These are phyloP conservation scores for Skeletonema marinoi DNA, from an alignment of 108 stramenopile species.

Conservation along the genomic window DNA sequence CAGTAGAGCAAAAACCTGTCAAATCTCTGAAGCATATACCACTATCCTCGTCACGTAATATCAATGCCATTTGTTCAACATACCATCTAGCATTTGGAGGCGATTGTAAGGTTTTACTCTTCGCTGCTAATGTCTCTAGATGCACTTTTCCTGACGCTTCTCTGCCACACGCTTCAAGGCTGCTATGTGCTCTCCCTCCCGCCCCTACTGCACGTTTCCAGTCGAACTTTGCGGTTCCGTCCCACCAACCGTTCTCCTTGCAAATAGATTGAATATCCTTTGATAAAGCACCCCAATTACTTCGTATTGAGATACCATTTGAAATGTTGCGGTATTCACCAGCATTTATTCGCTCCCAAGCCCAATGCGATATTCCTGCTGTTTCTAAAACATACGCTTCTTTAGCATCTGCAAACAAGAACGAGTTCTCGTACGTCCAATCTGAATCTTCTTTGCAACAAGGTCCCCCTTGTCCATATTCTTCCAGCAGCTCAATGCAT, in stretches of 20 bases:
- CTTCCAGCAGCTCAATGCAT: slow-evolving; percentile 52
- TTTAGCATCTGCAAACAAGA: slow-evolving; percentile 53
- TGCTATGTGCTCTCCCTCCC: slow-evolving; percentile 8
- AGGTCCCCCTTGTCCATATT: slow-evolving; percentile 66
- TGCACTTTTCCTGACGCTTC: slow-evolving; percentile 10
- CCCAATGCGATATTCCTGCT: slow-evolving; percentile 60
- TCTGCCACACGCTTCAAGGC: slow-evolving; percentile 17
- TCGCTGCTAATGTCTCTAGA: slow-evolving; percentile 2
- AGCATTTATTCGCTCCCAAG: slow-evolving; percentile 34
- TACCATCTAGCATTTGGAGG: slow-evolving; percentile 14
- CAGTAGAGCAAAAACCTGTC: slow-evolving; percentile 18
- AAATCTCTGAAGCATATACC: slow-evolving; percentile 24
- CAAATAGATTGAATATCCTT: slow-evolving; percentile 40
- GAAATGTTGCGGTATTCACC: slow-evolving; percentile 57
- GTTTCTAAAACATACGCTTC: slow-evolving; percentile 68
- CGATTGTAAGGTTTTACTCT: slow-evolving; percentile 4
- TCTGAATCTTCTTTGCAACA: slow-evolving; percentile 58
- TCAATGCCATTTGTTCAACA: slow-evolving; percentile 12
- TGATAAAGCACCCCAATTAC: slow-evolving; percentile 50
- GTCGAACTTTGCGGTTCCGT: slow-evolving; percentile 34
- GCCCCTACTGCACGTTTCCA: slow-evolving; percentile 15
- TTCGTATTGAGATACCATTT: slow-evolving; percentile 56
- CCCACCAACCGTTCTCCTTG: slow-evolving; percentile 31
- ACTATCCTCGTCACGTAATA: slow-evolving; percentile 13
- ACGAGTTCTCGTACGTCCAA: slow-evolving; percentile 66